Evolutionary conservation across 1,284 basidiomycete species (phyloP), one percentile per base, ranked within the genome.

Genomic region (Irpex lacteus): DNA sequence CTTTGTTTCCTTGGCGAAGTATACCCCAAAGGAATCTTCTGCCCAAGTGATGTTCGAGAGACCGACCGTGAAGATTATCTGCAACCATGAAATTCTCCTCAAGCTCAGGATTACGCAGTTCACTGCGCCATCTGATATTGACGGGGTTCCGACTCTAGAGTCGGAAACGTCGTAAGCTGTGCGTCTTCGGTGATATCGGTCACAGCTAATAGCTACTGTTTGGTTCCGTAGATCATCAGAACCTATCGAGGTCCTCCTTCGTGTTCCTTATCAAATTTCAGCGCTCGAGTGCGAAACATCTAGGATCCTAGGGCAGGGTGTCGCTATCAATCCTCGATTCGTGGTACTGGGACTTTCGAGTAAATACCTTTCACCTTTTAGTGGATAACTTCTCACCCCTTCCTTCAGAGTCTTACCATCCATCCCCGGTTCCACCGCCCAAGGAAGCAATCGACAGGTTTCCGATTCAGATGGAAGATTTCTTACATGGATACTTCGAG

Each of bases 31-130:
- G n/a, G 63, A 59, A 26, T 55, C 63, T 47, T 60, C 57, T 5
- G 49, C 61, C 61, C 37, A 68, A 44, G 73, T 69, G 8, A 47
- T 37, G 3, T 75, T 75, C 53, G 67, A 49, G 26, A 67, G 66
- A 47, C 73, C 73, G 5, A 26, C 62, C 4, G 32, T 75, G 21
- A 61, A 70, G 53, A 74, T 75, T 65, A 68, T 75, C 62, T 75
- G 73, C 59, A 75, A 74, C 64, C 73, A 75, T 50, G 71, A 74
- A 55, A 71, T 70, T 13, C 47, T 71, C 21, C 61, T 75, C 21
- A 62, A 64, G 32, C 59, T 74, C 34, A 67, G 66, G 8, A 66
- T 74, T 61, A 60, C 65, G 11, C 68, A 70, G 57, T 70, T 68
- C 59, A 70, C 70, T 59, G 61, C 65, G 4, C 69, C 71, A 36